Conservation (phyloP, 2,329 filamentous ascomycete species). For the Ceratocystis eucalypticola region DNA sequence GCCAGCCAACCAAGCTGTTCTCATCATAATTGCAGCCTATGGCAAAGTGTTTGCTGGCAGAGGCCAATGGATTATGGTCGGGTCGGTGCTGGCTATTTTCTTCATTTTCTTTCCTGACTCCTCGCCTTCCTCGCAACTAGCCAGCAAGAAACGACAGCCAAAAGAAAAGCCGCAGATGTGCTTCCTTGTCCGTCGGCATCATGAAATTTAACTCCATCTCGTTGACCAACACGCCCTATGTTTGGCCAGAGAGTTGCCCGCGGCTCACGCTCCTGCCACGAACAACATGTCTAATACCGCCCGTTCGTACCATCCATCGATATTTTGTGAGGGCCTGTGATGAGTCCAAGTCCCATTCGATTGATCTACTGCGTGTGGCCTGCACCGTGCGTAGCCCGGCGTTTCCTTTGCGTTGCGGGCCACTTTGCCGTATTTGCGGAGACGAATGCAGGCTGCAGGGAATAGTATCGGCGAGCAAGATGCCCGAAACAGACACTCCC, state of each 20-base stretch:
- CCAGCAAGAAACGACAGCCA: background rate
- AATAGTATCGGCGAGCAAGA: background rate
- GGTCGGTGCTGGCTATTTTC: background rate
- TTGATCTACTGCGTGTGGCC: background rate
- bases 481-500: background rate
- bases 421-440: constrained; percentile 16
- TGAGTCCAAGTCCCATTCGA: background rate
- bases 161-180: background rate
- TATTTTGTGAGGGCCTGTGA: constrained; percentile 9
- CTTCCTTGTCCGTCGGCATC: background rate
- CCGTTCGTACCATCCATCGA: constrained; percentile 7
- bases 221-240: background rate
- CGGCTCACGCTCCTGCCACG: constrained; percentile 6
- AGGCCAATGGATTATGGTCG: background rate
- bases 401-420: constrained; percentile 15
- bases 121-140: background rate
- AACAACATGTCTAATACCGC: constrained; percentile 7
- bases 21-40: background rate
- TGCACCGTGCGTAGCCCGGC: constrained; percentile 14
- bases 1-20: background rate
- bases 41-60: background rate
- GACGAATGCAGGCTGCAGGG: constrained; percentile 1
- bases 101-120: background rate
- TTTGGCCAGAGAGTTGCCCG: background rate
- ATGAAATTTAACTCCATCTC: constrained; percentile 1